Conservation (phyloP, 2,329 filamentous ascomycete species). For the Aspergillus spinulosporus region DNA sequence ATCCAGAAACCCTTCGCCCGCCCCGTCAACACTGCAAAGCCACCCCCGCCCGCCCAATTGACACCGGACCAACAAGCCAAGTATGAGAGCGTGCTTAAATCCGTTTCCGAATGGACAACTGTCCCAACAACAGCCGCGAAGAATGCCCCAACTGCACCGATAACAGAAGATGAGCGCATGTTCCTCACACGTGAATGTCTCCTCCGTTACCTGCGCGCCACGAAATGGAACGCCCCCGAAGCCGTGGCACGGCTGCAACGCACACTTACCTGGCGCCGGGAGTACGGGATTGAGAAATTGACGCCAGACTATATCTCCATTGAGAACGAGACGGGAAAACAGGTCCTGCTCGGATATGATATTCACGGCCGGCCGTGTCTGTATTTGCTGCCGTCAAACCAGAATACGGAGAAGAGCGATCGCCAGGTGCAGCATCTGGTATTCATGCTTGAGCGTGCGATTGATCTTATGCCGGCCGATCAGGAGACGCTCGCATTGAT, state of each 20-base stretch:
- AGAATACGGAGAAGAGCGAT: constrained; percentile 86
- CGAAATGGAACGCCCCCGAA: constrained; percentile 80
- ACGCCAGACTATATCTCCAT: constrained; percentile 85
- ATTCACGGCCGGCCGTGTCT: constrained; percentile 81
- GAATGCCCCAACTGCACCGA: constrained; percentile 57
- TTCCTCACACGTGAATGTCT: constrained; percentile 93
- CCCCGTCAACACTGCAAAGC: constrained; percentile 60
- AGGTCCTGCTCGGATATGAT: constrained; percentile 85
- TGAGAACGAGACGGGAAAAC: constrained; percentile 97
- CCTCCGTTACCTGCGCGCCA: constrained; percentile 86
- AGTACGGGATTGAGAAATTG: constrained; percentile 75
- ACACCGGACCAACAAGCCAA: constrained; percentile 77
- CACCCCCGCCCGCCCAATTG: constrained; percentile 59
- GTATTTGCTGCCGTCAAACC: constrained; percentile 83
- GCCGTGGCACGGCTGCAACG: constrained; percentile 75
- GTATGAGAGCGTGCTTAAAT: constrained; percentile 73
- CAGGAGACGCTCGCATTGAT: constrained; percentile 85
- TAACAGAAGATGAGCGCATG: constrained; percentile 78
- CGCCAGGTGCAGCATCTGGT: constrained; percentile 91
- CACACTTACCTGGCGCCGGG: constrained; percentile 84
- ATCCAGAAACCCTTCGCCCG: constrained; percentile 60
- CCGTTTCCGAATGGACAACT: constrained; percentile 69
- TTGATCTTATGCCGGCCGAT: constrained; percentile 82
- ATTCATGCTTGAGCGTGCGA: constrained; percentile 88
- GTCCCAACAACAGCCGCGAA: constrained; percentile 65